Percentiles rank a stretch among this genome's conserved stretches.
Evolutionary conservation across 2,329 filamentous ascomycete genomes (phyloP).

Genomic region (Colletotrichum gigasporum): DNA sequence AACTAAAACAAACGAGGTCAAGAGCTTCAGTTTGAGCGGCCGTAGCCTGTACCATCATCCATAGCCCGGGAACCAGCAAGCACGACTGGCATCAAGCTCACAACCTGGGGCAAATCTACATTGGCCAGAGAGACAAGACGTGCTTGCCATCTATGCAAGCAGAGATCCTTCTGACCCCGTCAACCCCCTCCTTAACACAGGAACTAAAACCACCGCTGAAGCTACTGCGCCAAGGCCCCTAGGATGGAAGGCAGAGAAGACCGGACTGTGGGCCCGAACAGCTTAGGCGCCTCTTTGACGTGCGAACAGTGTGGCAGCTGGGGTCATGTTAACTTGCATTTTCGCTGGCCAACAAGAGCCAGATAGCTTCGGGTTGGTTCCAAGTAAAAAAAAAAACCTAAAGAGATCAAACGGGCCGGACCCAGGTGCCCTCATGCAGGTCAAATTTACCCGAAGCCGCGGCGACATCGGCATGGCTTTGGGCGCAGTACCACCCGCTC

Average conservation of each 20-base stretch:
- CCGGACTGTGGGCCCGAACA: not conserved
- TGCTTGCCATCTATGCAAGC: not conserved
- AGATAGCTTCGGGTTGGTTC: not conserved
- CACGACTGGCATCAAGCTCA: not conserved
- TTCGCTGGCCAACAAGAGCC: not conserved
- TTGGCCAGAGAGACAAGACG: not conserved
- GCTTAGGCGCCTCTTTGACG: constrained; percentile 13
- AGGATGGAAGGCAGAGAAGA: not conserved
- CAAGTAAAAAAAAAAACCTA: no score
- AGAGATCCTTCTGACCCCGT: not conserved
- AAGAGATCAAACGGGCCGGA: no score
- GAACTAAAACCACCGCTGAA: not conserved
- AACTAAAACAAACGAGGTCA: constrained; percentile 5
- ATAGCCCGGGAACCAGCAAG: not conserved
- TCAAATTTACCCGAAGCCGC: no score
- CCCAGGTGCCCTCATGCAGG: no score
- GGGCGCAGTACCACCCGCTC: no score
- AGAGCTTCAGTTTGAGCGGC: not conserved
- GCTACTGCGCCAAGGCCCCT: not conserved
- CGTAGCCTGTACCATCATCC: not conserved
- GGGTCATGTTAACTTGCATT: not conserved
- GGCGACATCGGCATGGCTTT: no score
- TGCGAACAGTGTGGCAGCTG: constrained; percentile 16
- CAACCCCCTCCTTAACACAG: not conserved
- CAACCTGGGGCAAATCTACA: not conserved